Evolutionary conservation across 2,329 filamentous ascomycete genomes (phyloP).

Genomic region (Fusarium nanum): DNA sequence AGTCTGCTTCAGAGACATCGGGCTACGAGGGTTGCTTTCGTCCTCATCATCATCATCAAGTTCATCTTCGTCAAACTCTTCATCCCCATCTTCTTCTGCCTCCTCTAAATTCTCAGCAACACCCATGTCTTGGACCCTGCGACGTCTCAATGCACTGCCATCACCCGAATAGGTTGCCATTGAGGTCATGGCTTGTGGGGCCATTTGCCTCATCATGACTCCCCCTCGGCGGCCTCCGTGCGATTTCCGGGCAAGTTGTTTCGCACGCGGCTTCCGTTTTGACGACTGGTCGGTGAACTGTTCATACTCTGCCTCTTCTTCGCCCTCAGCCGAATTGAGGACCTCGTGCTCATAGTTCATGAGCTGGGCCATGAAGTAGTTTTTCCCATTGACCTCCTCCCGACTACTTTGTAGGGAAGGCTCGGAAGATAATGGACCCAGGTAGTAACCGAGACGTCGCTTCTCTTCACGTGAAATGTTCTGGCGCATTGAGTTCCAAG

Average conservation of each 20-base stretch:
- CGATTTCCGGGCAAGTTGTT: not conserved
- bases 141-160: conserved; percentile 3
- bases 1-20: conserved; percentile 59
- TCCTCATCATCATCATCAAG: conserved; percentile 22
- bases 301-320: conserved; percentile 54
- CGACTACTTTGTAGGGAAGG: conserved; percentile 49
- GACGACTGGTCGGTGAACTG: not conserved
- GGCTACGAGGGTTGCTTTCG: conserved; percentile 44
- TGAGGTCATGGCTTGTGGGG: too few relatives aligned
- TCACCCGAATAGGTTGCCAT: not conserved
- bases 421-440: conserved; percentile 41
- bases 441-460: conserved; percentile 51
- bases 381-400: conserved; percentile 48
- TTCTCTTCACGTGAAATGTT: conserved; percentile 49
- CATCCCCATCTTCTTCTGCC: conserved; percentile 5
- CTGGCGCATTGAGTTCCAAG: conserved; percentile 52
- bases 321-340: conserved; percentile 48
- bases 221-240: too few relatives aligned
- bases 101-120: not conserved
- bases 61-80: conserved; percentile 17
- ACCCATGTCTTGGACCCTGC: not conserved
- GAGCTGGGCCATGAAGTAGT: conserved; percentile 61
- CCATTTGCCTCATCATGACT: too few relatives aligned
- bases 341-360: conserved; percentile 49
- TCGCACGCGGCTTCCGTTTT: conserved; percentile 8